Evolutionary conservation across 164 flowering plant species (phyloP).

Genomic region (Umbellularia californica): DNA sequence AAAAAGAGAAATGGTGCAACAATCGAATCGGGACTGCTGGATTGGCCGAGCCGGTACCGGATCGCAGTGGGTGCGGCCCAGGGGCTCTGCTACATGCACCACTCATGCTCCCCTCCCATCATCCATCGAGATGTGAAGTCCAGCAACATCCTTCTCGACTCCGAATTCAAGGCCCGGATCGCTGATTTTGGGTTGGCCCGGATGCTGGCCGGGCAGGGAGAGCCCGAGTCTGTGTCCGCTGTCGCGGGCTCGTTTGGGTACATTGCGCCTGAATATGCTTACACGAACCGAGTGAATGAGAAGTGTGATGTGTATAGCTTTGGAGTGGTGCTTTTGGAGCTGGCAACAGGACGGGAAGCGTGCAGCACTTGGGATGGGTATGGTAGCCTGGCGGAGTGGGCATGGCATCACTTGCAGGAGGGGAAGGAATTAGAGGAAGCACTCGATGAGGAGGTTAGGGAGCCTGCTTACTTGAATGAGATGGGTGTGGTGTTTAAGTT

Average conservation of each 20-base stretch:
- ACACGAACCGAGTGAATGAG: conserved; percentile 47
- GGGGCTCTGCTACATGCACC: conserved; percentile 76
- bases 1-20: conserved; percentile 13
- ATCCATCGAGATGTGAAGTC: conserved; percentile 75
- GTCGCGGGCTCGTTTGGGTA: conserved; percentile 73
- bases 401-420: conserved; percentile 37
- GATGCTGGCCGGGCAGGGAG: conserved; percentile 35
- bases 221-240: conserved; percentile 36
- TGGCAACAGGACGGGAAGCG: conserved; percentile 57
- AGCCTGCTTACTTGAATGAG: conserved; percentile 37
- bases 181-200: conserved; percentile 80
- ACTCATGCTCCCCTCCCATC: conserved; percentile 53
- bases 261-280: conserved; percentile 75
- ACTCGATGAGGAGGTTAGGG: conserved; percentile 47
- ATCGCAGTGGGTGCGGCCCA: conserved; percentile 68
- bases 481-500: conserved; percentile 49
- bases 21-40: conserved; percentile 21
- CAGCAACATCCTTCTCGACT: conserved; percentile 65
- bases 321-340: conserved; percentile 74
- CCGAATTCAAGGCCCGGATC: conserved; percentile 55
- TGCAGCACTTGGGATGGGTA: conserved; percentile 42
- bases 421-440: conserved; percentile 29
- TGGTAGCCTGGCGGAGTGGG: conserved; percentile 55
- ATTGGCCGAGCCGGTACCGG: conserved; percentile 60
- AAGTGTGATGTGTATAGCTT: conserved; percentile 79